These are phyloP conservation scores for Solanum dulcamara DNA, from an alignment of 257 asterid genomes.

Conservation along the genomic window DNA sequence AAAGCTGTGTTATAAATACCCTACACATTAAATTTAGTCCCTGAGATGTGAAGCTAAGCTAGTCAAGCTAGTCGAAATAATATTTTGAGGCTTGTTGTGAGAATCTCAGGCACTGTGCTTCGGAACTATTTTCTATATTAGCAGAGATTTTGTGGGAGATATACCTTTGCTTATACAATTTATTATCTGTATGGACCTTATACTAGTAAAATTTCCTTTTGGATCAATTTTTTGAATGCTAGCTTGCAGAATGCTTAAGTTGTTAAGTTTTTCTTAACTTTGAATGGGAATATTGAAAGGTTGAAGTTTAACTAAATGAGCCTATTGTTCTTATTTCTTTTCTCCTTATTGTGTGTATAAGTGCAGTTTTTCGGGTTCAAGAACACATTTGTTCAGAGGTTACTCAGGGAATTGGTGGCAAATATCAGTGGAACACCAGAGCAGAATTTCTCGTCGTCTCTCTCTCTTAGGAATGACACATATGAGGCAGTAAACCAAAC, in stretches of 20 bases:
- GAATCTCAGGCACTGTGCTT: not conserved
- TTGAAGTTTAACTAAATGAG: not conserved
- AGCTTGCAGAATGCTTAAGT: not conserved
- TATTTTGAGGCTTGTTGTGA: not conserved
- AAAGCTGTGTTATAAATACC: not conserved
- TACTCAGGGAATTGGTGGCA: conserved; percentile 77
- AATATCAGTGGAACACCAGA: conserved; percentile 50
- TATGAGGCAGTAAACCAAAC: conserved; percentile 15
- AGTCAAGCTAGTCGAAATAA: not conserved
- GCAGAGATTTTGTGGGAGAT: not conserved
- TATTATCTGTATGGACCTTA: not conserved
- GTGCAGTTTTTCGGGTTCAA: conserved; percentile 84
- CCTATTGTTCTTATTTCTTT: not conserved
- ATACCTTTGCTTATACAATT: not conserved
- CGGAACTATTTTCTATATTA: not conserved
- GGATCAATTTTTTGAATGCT: not conserved
- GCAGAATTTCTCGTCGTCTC: conserved; percentile 23
- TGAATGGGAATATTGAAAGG: not conserved
- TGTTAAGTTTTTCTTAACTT: not conserved
- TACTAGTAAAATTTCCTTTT: not conserved
- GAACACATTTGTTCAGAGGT: conserved; percentile 74
- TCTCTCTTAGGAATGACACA: conserved; percentile 16
- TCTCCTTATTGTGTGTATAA: not conserved
- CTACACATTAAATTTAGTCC: not conserved
- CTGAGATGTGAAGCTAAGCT: not conserved